A percentile compares a stretch with the other conserved stretches of the same genome.
phyloP scores from a whole-genome alignment of 768 basidiomycete genomes.

The Termitomyces sp. region DNA sequence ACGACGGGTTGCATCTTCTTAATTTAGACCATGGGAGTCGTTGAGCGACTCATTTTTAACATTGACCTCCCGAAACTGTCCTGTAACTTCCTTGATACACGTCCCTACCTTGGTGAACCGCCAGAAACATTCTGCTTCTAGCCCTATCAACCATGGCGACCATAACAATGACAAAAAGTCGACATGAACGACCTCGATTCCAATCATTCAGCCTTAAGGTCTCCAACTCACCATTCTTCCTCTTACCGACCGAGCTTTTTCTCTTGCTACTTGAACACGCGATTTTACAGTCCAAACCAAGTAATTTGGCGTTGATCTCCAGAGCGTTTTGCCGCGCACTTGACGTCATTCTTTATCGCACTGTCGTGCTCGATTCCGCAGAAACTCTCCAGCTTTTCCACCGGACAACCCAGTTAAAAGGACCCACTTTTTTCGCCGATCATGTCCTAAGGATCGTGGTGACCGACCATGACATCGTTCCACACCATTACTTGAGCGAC shows the following conservation, averaged over 20 bases:
- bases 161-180: constrained; percentile 3
- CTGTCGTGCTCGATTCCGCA: constrained; percentile 27
- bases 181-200: constrained; percentile 3
- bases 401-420: constrained; percentile 26
- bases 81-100: background rate
- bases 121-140: no score
- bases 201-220: constrained; percentile 15
- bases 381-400: constrained; percentile 26
- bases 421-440: constrained; percentile 19
- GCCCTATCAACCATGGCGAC: constrained; percentile 3
- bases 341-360: constrained; percentile 31
- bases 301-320: constrained; percentile 23
- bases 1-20: background rate
- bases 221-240: constrained; percentile 19
- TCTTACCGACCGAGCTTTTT: constrained; percentile 31
- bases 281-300: constrained; percentile 23
- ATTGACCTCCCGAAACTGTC: no score
- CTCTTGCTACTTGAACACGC: constrained; percentile 30
- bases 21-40: background rate
- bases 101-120: background rate
- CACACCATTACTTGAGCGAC: constrained; percentile 16
- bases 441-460: constrained; percentile 33
- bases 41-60: background rate
- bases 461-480: constrained; percentile 15
- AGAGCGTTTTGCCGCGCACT: constrained; percentile 25